Evolutionary conservation across 371 early-diverging fungal genomes (phyloP).

Genomic region (Mucor plumbeus): DNA sequence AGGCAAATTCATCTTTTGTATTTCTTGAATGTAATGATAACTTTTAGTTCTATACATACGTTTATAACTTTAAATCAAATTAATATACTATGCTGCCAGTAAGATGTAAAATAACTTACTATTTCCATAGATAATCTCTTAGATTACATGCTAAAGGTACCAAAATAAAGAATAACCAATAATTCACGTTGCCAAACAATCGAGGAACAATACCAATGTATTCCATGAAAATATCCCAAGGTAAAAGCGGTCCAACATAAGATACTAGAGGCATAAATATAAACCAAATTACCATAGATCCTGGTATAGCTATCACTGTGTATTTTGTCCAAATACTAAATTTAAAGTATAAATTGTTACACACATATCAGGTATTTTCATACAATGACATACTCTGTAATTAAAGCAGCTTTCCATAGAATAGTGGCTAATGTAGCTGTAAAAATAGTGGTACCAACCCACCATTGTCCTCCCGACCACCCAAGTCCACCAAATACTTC

Average conservation of each 20-base stretch:
- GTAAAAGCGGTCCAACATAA: slow-evolving; percentile 65
- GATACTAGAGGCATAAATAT: slow-evolving; percentile 80
- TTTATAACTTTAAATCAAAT: slow-evolving; percentile 20
- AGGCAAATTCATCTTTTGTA: slow-evolving; percentile 96
- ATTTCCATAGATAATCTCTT: slow-evolving; percentile 90
- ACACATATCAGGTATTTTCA: not conserved
- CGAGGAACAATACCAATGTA: slow-evolving; percentile 72
- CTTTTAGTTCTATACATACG: slow-evolving; percentile 54
- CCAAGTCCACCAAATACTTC: slow-evolving; percentile 48
- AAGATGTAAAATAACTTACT: slow-evolving; percentile 50
- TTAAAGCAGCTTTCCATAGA: slow-evolving; percentile 77
- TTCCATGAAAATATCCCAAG: slow-evolving; percentile 68
- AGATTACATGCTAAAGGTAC: slow-evolving; percentile 76
- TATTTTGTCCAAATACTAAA: slow-evolving; percentile 78
- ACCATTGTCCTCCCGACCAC: slow-evolving; percentile 69
- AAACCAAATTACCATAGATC: slow-evolving; percentile 84
- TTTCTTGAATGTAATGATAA: slow-evolving; percentile 96
- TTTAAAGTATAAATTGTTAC: not conserved
- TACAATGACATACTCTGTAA: slow-evolving; percentile 62
- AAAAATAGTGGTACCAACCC: slow-evolving; percentile 75
- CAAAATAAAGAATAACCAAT: slow-evolving; percentile 82
- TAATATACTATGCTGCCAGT: not conserved
- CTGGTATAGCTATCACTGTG: slow-evolving; percentile 75
- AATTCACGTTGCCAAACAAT: slow-evolving; percentile 69
- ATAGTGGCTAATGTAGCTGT: slow-evolving; percentile 76